Conservation (phyloP, 176 grass and related monocot species). For the Saccharum officinarum region DNA sequence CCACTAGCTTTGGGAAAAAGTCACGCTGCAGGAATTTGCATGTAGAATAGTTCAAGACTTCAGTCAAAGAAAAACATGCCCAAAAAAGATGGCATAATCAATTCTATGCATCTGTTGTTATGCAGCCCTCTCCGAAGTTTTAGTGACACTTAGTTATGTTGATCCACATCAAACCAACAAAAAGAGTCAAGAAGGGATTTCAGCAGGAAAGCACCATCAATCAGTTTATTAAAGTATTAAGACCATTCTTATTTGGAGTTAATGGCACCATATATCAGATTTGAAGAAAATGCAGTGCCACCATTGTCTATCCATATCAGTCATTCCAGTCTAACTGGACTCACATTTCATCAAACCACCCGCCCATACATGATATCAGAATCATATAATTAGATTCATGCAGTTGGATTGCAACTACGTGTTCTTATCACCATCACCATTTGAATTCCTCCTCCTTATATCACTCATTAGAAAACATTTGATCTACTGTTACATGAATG, state of each 20-base stretch:
- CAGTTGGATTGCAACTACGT: background rate
- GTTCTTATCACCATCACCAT: background rate
- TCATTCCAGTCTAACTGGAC: background rate
- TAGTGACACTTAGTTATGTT: background rate
- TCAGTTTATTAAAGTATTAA: background rate
- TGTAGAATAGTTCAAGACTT: conserved; percentile 28
- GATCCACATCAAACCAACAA: background rate
- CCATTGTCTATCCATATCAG: conserved; percentile 10
- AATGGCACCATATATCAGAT: background rate
- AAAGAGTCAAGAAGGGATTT: conserved; percentile 4
- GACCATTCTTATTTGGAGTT: background rate
- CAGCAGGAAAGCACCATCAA: conserved; percentile 17
- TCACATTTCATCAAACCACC: background rate
- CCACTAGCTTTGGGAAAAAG: conserved; percentile 91
- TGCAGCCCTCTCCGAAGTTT: conserved; percentile 10
- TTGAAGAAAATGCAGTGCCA: conserved; percentile 3
- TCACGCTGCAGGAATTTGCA: conserved; percentile 58
- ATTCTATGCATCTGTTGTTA: conserved; percentile 3
- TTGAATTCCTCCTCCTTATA: background rate
- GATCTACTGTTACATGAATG: conserved; percentile 17
- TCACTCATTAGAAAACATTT: conserved; percentile 7
- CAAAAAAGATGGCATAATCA: conserved; percentile 23
- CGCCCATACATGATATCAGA: background rate
- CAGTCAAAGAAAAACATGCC: conserved; percentile 19
- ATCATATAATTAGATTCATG: background rate